A percentile compares a stretch with the other conserved stretches of the same genome.
These are phyloP conservation scores for Dryadomyces quercivorus DNA, from an alignment of 2,329 filamentous ascomycete species.

Conservation along the genomic window DNA sequence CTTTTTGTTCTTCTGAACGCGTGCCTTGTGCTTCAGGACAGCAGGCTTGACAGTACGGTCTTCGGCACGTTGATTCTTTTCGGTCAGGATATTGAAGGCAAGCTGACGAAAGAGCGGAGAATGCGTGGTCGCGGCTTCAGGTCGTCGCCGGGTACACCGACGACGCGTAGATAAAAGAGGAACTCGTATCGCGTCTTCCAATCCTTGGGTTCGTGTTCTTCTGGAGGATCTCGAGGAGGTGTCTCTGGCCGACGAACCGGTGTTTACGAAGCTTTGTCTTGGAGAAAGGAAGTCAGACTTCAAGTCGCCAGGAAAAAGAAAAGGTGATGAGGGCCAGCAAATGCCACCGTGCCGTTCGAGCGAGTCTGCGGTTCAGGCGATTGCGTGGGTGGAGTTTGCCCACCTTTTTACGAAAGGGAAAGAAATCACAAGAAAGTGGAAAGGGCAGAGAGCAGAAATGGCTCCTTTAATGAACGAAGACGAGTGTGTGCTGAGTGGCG, in stretches of 20 bases:
- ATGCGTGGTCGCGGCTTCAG: constrained; percentile 50
- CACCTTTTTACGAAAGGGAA: neutral
- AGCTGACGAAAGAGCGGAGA: constrained; percentile 56
- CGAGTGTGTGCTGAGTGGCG: neutral
- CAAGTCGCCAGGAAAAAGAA: neutral
- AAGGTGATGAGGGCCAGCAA: neutral
- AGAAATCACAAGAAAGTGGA: neutral
- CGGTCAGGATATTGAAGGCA: constrained; percentile 30
- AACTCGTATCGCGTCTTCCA: neutral
- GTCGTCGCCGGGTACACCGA: constrained; percentile 7
- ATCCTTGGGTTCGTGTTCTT: neutral
- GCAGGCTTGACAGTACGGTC: constrained; percentile 5
- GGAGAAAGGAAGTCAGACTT: neutral
- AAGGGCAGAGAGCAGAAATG: neutral
- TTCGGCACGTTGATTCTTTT: constrained; percentile 14
- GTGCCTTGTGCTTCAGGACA: constrained; percentile 8
- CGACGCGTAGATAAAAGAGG: constrained; percentile 6
- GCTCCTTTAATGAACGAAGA: neutral
- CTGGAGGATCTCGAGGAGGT: neutral
- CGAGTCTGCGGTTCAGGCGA: neutral
- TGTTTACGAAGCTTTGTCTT: neutral
- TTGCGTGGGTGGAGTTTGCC: neutral
- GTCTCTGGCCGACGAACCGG: too few species aligned
- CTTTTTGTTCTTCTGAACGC: constrained; percentile 15
- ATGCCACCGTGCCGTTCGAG: too few species aligned